Conservation (phyloP, 257 asterid species). For the Nicotiana knightiana region DNA sequence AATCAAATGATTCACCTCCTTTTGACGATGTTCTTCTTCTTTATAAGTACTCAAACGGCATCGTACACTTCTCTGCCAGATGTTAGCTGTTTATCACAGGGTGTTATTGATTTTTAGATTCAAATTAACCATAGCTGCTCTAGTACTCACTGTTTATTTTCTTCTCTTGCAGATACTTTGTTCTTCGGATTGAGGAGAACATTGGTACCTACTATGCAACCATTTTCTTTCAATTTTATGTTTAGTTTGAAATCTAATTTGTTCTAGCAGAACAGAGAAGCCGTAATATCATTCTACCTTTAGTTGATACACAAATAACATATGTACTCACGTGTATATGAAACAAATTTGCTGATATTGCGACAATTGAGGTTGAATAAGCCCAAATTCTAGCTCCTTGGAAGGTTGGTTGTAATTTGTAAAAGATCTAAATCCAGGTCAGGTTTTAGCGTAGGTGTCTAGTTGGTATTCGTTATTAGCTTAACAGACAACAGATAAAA, state of each 20-base stretch:
- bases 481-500: background rate
- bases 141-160: background rate
- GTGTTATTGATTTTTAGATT: background rate
- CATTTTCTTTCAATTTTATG: constrained; percentile 14
- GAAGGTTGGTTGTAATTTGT: background rate
- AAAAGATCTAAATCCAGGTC: background rate
- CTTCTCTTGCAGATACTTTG: constrained; percentile 73
- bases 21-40: background rate
- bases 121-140: background rate
- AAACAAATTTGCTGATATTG: background rate
- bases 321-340: background rate
- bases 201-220: constrained; percentile 46
- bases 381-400: background rate
- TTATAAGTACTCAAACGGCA: background rate
- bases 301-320: background rate
- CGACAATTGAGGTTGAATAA: background rate
- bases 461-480: background rate
- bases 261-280: background rate
- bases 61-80: background rate
- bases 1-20: constrained; percentile 4
- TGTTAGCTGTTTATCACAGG: background rate
- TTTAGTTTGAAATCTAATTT: background rate
- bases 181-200: constrained; percentile 90
- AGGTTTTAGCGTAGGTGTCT: background rate
- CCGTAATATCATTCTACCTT: background rate